Percentiles rank a stretch among this genome's conserved stretches.
phyloP scores from a whole-genome alignment of 2,329 filamentous ascomycete species.

The Biscogniauxia marginata region DNA sequence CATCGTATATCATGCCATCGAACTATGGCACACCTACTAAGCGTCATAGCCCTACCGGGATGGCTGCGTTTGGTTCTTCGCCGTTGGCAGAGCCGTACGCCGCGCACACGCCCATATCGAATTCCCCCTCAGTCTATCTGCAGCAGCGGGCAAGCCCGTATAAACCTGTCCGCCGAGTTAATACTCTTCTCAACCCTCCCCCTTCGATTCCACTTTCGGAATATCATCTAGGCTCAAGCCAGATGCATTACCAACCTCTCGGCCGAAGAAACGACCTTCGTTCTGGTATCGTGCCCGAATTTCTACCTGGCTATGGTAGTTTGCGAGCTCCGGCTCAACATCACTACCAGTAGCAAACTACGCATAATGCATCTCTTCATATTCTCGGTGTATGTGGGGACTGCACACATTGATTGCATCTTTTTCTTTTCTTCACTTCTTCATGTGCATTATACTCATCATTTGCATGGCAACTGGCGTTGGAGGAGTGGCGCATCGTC shows the following conservation, averaged over 20 bases:
- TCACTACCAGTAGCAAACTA: constrained; percentile 19
- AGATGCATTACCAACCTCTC: constrained; percentile 82
- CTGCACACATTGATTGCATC: no score
- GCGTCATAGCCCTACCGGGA: constrained; percentile 50
- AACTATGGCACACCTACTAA: constrained; percentile 53
- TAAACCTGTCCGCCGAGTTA: constrained; percentile 83
- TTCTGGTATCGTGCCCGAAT: constrained; percentile 69
- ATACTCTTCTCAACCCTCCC: constrained; percentile 86
- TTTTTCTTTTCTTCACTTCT: constrained; percentile 11
- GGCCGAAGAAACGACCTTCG: constrained; percentile 67
- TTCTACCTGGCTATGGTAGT: constrained; percentile 29
- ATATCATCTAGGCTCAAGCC: constrained; percentile 65
- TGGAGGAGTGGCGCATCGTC: constrained; percentile 24
- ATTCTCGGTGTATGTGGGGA: no score
- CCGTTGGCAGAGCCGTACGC: constrained; percentile 63
- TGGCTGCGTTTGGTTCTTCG: constrained; percentile 63
- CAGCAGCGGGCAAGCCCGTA: constrained; percentile 90
- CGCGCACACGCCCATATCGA: constrained; percentile 63
- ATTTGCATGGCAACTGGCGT: constrained; percentile 31
- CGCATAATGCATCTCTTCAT: no score
- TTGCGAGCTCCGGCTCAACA: constrained; percentile 20
- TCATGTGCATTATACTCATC: constrained; percentile 10
- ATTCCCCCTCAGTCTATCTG: constrained; percentile 85
- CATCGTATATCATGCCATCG: constrained; percentile 28
- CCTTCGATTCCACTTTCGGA: constrained; percentile 76